Conservation (phyloP, 306 rosid genomes). For the Gillenia trifoliata region DNA sequence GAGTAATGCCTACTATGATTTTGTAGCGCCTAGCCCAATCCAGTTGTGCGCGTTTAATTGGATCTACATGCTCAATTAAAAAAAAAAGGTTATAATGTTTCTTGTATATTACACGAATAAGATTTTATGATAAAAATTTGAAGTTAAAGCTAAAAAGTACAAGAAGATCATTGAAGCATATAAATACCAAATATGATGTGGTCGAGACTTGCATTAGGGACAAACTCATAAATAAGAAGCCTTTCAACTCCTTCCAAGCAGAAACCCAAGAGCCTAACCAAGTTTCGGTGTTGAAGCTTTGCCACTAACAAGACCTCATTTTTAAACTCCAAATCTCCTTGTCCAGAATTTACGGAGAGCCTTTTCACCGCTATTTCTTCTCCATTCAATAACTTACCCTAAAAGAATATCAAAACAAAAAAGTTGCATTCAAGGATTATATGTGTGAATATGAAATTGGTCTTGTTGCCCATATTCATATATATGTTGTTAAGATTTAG, state of each 20-base stretch:
- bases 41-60: not conserved
- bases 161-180: not conserved
- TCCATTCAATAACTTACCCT: slow-evolving; percentile 27
- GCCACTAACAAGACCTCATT: slow-evolving; percentile 39
- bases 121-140: not conserved
- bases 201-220: slow-evolving; percentile 40
- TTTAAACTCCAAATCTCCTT: slow-evolving; percentile 39
- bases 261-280: slow-evolving; percentile 42
- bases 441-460: not conserved
- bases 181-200: slow-evolving; percentile 30
- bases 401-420: not conserved
- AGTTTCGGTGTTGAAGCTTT: slow-evolving; percentile 39
- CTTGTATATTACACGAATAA: not conserved
- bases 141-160: not conserved
- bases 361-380: slow-evolving; percentile 35
- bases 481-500: not conserved
- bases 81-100: not conserved
- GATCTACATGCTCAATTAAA: slow-evolving; percentile 1
- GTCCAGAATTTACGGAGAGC: slow-evolving; percentile 26
- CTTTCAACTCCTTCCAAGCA: slow-evolving; percentile 32
- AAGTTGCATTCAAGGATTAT: not conserved
- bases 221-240: slow-evolving; percentile 40
- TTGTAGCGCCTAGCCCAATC: slow-evolving; percentile 10
- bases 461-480: not conserved
- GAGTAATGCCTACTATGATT: slow-evolving; percentile 11